Evolutionary conservation across 2,329 filamentous ascomycete species (phyloP).

Genomic region (Penicillium sp.): DNA sequence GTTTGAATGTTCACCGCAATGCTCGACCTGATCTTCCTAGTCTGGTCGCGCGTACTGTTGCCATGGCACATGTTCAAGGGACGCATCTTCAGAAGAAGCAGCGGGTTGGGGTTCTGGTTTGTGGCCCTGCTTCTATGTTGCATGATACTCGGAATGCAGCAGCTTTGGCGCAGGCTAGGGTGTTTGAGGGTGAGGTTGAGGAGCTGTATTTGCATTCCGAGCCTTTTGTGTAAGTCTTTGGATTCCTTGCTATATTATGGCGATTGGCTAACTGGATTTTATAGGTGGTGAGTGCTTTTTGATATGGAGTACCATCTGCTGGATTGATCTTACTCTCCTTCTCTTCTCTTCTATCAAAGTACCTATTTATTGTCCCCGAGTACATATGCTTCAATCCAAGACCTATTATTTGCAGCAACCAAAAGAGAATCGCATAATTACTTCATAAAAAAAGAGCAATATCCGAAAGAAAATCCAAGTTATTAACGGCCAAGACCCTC

Average conservation of each 20-base stretch:
- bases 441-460: not conserved
- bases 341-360: not conserved
- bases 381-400: not conserved
- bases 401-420: not conserved
- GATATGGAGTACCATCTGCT: not conserved
- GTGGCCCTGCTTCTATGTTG: conserved; percentile 50
- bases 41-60: conserved; percentile 24
- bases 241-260: not conserved
- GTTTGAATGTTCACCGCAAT: conserved; percentile 22
- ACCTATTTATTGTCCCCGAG: not conserved
- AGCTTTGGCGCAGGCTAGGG: conserved; percentile 42
- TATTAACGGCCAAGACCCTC: conserved; percentile 1
- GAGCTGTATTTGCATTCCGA: conserved; percentile 50
- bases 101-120: conserved; percentile 40
- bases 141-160: conserved; percentile 50
- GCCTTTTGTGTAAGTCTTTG: conserved; percentile 46
- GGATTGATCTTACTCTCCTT: not conserved
- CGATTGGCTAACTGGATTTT: not conserved
- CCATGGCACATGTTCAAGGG: conserved; percentile 11
- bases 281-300: conserved; percentile 13
- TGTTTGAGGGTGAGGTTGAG: conserved; percentile 34
- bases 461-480: not conserved
- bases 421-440: not conserved
- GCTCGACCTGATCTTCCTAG: conserved; percentile 39
- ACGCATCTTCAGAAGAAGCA: conserved; percentile 12